Conservation (phyloP, 164 flowering plant genomes). For the Hamamelis virginiana region DNA sequence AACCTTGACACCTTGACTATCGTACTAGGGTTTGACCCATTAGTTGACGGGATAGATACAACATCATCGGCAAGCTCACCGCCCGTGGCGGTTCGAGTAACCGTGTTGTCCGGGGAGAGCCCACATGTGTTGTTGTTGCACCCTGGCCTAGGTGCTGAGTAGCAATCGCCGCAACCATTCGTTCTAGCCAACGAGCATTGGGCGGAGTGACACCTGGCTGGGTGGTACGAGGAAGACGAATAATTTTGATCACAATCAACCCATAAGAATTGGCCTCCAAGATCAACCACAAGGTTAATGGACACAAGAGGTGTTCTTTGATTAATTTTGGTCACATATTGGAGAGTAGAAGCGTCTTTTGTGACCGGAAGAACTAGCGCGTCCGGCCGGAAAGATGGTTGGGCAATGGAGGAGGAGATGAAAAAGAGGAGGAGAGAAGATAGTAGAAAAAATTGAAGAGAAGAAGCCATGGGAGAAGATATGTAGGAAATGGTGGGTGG, state of each 20-base stretch:
- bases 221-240: conserved; percentile 16
- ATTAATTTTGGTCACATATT: conserved; percentile 24
- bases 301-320: conserved; percentile 32
- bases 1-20: conserved; percentile 4
- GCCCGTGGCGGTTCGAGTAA: neutral
- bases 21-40: conserved; percentile 2
- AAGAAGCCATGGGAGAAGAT: neutral
- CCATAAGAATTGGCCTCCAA: conserved; percentile 31
- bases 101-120: neutral
- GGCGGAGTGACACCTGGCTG: conserved; percentile 21
- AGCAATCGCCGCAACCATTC: conserved; percentile 14
- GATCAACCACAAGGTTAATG: conserved; percentile 19
- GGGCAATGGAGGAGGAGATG: neutral
- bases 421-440: neutral
- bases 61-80: conserved; percentile 15
- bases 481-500: too few relatives aligned
- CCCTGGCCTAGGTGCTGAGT: conserved; percentile 5
- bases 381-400: conserved; percentile 9
- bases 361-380: conserved; percentile 26
- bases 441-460: neutral
- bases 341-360: conserved; percentile 20
- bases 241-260: conserved; percentile 23
- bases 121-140: conserved; percentile 14
- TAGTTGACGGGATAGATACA: conserved; percentile 8
- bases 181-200: conserved; percentile 22